Conservation (phyloP, 1,284 basidiomycete genomes). For the Leccinum insolens region DNA sequence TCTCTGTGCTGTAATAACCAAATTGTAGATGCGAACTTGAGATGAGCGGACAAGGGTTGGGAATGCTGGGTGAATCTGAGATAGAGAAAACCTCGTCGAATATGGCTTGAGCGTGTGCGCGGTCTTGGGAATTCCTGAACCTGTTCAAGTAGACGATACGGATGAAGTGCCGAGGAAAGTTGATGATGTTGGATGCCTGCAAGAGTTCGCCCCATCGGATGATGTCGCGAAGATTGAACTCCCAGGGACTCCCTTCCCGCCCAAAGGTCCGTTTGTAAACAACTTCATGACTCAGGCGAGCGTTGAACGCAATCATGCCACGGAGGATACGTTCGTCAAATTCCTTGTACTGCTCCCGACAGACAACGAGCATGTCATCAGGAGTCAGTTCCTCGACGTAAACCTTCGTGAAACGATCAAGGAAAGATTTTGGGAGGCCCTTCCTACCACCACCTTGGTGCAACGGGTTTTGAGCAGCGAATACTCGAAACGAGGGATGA, state of each 20-base stretch:
- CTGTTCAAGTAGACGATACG: constrained; percentile 82
- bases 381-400: constrained; percentile 88
- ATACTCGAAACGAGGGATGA: constrained; percentile 93
- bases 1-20: constrained; percentile 63
- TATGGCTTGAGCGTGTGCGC: constrained; percentile 57
- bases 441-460: constrained; percentile 98
- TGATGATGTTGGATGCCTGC: constrained; percentile 39
- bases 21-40: constrained; percentile 71
- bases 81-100: constrained; percentile 66
- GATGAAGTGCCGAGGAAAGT: constrained; percentile 52
- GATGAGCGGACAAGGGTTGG: constrained; percentile 34
- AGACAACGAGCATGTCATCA: constrained; percentile 82
- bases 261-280: constrained; percentile 74
- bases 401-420: constrained; percentile 98
- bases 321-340: constrained; percentile 58
- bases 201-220: constrained; percentile 86
- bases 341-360: constrained; percentile 73
- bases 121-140: constrained; percentile 79
- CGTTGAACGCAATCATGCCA: constrained; percentile 88
- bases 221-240: constrained; percentile 97
- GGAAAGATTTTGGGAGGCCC: constrained; percentile 95
- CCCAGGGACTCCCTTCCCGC: constrained; percentile 92
- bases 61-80: constrained; percentile 20
- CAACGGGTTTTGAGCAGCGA: constrained; percentile 97
- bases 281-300: constrained; percentile 71